Base-by-base conservation (phyloP, 345 rosid species). In the Pistacia integerrima region DNA sequence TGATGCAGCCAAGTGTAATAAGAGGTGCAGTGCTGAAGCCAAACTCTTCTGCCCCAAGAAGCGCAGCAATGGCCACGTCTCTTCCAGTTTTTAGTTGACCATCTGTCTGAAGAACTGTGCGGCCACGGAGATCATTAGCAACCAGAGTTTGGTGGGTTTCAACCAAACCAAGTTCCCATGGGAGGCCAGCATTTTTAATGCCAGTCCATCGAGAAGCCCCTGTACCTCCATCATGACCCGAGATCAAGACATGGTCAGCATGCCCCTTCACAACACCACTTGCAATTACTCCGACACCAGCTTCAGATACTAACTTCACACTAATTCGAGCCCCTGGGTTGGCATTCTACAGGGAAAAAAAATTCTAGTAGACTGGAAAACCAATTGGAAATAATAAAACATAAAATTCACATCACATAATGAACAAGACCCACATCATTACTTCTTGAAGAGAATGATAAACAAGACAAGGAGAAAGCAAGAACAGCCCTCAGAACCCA, bases 181-280 rank as follows among this genome's bases (percentile, higher is more conserved):
- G 99, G 33, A 97, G 97, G 64, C 99, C 99, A 68, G 99, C 98
- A 74, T 87, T 94, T 86, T 97, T 97, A 11, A 97, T 97, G 78
- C 99, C 99, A 8, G 99, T 97, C 99, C 99, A 97, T 28, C 99
- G 84, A 76, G 99, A 92, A 52, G 99, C 99, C 67, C 99, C 99
- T 11, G 99, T 97, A 77, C 99, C 99, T 76, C 99, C 99, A 82
- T 97, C 99, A 77, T 97, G 99, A 79, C 99, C 99, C 8, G 99
- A 85, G 79, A 97, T 97, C 80, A 97, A 80, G 71, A 97, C 97
- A 74, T 97, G 99, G 80, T 97, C 99, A 49, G 99, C 99, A 30
- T 94, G 99, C 38, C 99, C 99, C 85, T 97, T 97, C 80, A 97
- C 99, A 79, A 97, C 99, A 22, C 99, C 99, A 57, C 98, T 97